These are phyloP conservation scores for Exidia glandulosa DNA, from an alignment of 768 basidiomycete species.

Conservation along the genomic window DNA sequence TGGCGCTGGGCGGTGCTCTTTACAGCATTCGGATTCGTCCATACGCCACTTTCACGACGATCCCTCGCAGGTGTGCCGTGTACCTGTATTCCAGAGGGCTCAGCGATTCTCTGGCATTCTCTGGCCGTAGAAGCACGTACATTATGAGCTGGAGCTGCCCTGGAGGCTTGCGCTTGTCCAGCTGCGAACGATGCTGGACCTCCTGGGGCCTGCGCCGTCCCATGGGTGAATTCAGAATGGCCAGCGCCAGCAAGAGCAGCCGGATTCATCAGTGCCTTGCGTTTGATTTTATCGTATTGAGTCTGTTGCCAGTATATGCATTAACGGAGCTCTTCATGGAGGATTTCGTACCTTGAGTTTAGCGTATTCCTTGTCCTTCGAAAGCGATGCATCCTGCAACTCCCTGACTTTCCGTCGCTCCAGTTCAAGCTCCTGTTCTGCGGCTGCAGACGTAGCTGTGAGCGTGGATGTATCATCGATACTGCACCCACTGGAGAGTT, in stretches of 20 bases:
- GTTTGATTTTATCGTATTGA: slow-evolving; percentile 75
- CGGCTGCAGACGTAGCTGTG: slow-evolving; percentile 49
- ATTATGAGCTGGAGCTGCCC: no score
- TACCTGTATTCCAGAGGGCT: slow-evolving; percentile 35
- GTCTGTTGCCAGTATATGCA: slow-evolving; percentile 26
- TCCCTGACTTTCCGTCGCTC: slow-evolving; percentile 68
- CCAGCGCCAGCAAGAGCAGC: slow-evolving; percentile 11
- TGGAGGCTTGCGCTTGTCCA: no score
- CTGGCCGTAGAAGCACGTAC: not conserved
- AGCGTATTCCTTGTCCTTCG: slow-evolving; percentile 79
- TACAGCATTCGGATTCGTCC: slow-evolving; percentile 15
- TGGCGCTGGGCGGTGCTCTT: slow-evolving; percentile 34
- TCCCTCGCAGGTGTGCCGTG: slow-evolving; percentile 46
- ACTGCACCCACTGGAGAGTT: slow-evolving; percentile 42
- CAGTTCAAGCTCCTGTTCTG: slow-evolving; percentile 71
- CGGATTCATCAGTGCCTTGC: slow-evolving; percentile 61
- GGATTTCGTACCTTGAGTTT: slow-evolving; percentile 55
- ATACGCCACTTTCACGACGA: slow-evolving; percentile 23
- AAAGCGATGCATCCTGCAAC: slow-evolving; percentile 59
- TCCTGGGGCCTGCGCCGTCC: not conserved
- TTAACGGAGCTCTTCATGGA: not conserved
- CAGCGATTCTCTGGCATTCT: no score
- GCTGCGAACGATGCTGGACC: not conserved
- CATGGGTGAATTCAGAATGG: not conserved
- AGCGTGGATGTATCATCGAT: not conserved